Base-by-base conservation (phyloP, 2,329 filamentous ascomycete species). In the Talaromyces atroroseus region DNA sequence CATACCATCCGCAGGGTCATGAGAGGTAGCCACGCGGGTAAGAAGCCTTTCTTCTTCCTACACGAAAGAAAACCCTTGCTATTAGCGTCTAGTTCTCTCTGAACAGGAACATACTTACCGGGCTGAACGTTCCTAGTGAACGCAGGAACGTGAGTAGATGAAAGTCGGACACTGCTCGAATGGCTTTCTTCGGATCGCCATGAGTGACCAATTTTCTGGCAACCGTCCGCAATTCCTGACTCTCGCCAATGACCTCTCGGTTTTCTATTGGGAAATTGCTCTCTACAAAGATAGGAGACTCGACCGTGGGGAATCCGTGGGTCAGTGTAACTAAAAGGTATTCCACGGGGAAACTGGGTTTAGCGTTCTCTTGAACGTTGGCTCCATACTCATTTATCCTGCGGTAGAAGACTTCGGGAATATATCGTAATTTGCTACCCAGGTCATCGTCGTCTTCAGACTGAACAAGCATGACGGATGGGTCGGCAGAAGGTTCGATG, bases 361-460 rank as follows among this genome's bases (percentile, higher is more conserved):
- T 97, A 23, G 94, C 94, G 65, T 96, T 97, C 72, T 97, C 90
- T 70, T 96, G 94, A 7, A 97, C 94, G 64, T 92, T 96, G 61
- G 88, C 90, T 34, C 92, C 92, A 68, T 99, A 96, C 71, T 99
- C 92, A 72, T 99, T 99, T 73, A 96, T 90, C 64, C 84, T 86
- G 60, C 92, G 85, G 76, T 95, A 99, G 74, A 97, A 99, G 4
- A 99, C 92, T 67, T 99, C 94, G 0, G 94, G 94, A 21, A 99
- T 95, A 68, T 99, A 99, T 65, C 92, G 83, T 23, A 87, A 86
- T 56, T 84, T 85, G 69, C 82, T 87, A 50, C 74, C 78, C 55
- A 77, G 84, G 63, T 78, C 84, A 61, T 91, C 87, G 52, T 96
- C 91, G 58, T 92, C 89, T 68, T 97, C 92, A 23, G 89, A 88